Conservation (phyloP, 2,329 filamentous ascomycete species). For the Venturiaceae sp. region DNA sequence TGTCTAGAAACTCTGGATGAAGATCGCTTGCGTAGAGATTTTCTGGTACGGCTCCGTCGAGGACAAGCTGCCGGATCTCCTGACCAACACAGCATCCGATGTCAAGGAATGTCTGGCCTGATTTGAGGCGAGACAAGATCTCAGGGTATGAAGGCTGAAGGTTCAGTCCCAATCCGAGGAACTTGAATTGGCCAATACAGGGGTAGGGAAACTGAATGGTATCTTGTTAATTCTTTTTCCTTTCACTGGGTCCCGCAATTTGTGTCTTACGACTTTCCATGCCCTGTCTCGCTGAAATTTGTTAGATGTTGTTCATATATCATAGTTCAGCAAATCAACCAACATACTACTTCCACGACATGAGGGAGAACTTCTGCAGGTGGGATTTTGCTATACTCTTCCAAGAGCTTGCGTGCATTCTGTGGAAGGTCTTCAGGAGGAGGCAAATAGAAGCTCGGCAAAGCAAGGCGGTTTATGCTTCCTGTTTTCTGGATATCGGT, state of each 20-base stretch:
- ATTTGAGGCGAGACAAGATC: slow-evolving; percentile 22
- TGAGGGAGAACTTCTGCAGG: background rate
- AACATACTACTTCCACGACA: slow-evolving; percentile 5
- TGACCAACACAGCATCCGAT: slow-evolving; percentile 37
- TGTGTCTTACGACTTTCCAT: background rate
- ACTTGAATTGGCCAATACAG: slow-evolving; percentile 25
- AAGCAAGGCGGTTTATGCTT: background rate
- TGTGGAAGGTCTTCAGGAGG: background rate
- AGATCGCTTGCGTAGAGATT: slow-evolving; percentile 32
- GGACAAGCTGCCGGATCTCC: slow-evolving; percentile 33
- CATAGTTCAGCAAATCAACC: background rate
- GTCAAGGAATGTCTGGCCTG: slow-evolving; percentile 28
- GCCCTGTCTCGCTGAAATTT: slow-evolving; percentile 6
- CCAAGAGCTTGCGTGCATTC: background rate
- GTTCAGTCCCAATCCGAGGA: slow-evolving; percentile 22
- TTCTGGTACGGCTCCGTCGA: slow-evolving; percentile 23
- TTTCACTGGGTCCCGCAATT: background rate
- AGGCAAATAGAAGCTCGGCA: background rate
- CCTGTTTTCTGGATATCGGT: background rate
- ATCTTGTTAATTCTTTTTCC: background rate
- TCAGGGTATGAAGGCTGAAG: slow-evolving; percentile 20
- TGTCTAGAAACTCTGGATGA: slow-evolving; percentile 35
- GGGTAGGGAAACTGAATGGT: slow-evolving; percentile 17
- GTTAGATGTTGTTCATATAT: background rate
- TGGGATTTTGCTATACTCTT: slow-evolving; percentile 1